Evolutionary conservation across 441 rosid genomes (phyloP).

Genomic region (Populus tomentosa): DNA sequence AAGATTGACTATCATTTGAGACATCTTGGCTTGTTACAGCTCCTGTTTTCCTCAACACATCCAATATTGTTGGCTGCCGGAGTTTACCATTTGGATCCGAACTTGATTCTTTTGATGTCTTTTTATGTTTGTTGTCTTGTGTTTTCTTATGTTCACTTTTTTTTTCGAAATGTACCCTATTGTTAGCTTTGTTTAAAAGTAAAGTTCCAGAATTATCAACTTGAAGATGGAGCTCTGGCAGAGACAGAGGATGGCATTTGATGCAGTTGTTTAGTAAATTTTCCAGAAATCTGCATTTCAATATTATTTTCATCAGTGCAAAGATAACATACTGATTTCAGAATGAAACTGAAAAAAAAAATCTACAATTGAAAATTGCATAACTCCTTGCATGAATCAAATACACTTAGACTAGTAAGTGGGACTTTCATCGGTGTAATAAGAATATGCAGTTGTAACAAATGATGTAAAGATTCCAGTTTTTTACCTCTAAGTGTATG

Average conservation of each 20-base stretch:
- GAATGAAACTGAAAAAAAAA: constrained; percentile 10
- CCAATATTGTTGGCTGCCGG: constrained; percentile 59
- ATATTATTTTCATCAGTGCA: constrained; percentile 28
- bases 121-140: constrained; percentile 30
- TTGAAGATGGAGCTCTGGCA: constrained; percentile 63
- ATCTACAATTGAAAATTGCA: not conserved
- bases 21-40: constrained; percentile 44
- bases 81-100: constrained; percentile 36
- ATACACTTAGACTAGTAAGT: not conserved
- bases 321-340: constrained; percentile 3
- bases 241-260: constrained; percentile 46
- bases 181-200: constrained; percentile 30
- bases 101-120: constrained; percentile 34
- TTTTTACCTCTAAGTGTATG: not conserved
- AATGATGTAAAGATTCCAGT: not conserved
- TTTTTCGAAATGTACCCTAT: constrained; percentile 30
- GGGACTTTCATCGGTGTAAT: too few species aligned
- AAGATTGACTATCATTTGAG: constrained; percentile 34
- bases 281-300: constrained; percentile 64
- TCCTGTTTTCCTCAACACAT: constrained; percentile 54
- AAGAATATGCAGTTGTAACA: not conserved
- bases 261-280: constrained; percentile 59
- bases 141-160: constrained; percentile 40
- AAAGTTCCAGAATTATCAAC: constrained; percentile 40
- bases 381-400: not conserved